A percentile compares a stretch with the other conserved stretches of the same genome.
Evolutionary conservation across 805 yeast species (phyloP).

Genomic region (Cyberlindnera bimundalis): DNA sequence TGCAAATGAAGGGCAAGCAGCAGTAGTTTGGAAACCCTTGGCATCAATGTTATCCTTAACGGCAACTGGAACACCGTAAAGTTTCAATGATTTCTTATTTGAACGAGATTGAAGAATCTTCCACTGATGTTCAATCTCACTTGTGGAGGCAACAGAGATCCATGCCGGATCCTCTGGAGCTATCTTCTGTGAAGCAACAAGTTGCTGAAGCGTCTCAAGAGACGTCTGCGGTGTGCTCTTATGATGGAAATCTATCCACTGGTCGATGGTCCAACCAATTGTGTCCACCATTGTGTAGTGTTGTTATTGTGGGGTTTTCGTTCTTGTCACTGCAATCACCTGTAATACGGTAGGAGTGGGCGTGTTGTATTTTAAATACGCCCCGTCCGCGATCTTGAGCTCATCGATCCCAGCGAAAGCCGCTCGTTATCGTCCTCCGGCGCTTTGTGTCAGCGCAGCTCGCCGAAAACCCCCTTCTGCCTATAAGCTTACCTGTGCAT

Average conservation of each 20-base stretch:
- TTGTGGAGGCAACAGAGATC: constrained; percentile 72
- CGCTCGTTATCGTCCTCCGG: constrained; percentile 12
- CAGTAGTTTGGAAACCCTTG: constrained; percentile 78
- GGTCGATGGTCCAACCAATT: constrained; percentile 74
- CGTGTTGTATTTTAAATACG: background rate
- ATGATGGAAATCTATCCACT: constrained; percentile 73
- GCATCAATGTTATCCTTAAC: constrained; percentile 94
- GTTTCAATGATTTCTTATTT: constrained; percentile 52
- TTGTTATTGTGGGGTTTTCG: background rate
- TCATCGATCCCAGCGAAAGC: constrained; percentile 3
- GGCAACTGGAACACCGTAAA: constrained; percentile 94
- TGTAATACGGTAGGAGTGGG: background rate
- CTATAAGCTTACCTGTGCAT: no score
- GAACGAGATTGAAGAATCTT: constrained; percentile 60
- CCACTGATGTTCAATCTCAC: constrained; percentile 76
- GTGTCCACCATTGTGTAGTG: constrained; percentile 19
- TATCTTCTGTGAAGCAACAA: constrained; percentile 44
- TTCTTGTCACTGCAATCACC: no score
- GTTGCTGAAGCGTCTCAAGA: constrained; percentile 40
- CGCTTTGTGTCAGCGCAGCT: constrained; percentile 16
- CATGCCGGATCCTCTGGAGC: constrained; percentile 78
- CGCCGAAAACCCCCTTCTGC: constrained; percentile 11
- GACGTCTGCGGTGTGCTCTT: constrained; percentile 61
- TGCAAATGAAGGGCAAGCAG: constrained; percentile 86
- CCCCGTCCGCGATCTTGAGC: constrained; percentile 1